A percentile compares a stretch with the other conserved stretches of the same genome.
These are phyloP conservation scores for Tricholoma bakamatsutake DNA, from an alignment of 768 basidiomycete species.

Conservation along the genomic window DNA sequence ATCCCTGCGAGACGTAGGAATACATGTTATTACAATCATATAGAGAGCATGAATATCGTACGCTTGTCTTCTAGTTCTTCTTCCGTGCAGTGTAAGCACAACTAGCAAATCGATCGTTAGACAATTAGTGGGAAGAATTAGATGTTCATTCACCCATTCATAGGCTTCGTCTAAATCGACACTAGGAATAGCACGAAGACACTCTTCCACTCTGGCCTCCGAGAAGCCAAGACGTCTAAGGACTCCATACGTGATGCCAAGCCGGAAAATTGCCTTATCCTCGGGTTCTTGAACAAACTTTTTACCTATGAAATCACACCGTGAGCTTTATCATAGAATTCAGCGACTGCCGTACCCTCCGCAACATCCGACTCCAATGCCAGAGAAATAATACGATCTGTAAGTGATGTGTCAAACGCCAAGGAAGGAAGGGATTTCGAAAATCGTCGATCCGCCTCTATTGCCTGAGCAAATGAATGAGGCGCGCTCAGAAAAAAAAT, in stretches of 20 bases:
- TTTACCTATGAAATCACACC: conserved; percentile 18
- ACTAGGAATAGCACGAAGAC: conserved; percentile 56
- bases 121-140: not conserved
- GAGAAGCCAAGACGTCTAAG: conserved; percentile 73
- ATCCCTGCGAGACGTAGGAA: not conserved
- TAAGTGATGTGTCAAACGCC: conserved; percentile 53
- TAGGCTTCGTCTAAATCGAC: conserved; percentile 84
- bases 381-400: conserved; percentile 55
- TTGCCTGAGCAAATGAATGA: conserved; percentile 38
- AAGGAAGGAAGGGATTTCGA: conserved; percentile 57
- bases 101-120: conserved; percentile 32
- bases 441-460: conserved; percentile 77
- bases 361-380: conserved; percentile 28
- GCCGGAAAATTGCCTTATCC: conserved; percentile 64
- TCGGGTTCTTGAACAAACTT: conserved; percentile 47
- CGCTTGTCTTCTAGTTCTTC: conserved; percentile 47
- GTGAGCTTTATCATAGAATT: conserved; percentile 9
- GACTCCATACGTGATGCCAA: conserved; percentile 79
- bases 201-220: conserved; percentile 63
- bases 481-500: not conserved
- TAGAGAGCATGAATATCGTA: conserved; percentile 14
- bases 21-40: not conserved
- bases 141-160: conserved; percentile 66
- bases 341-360: conserved; percentile 19
- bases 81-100: conserved; percentile 58